Conservation (phyloP, 2,329 filamentous ascomycete species). For the Neophaeococcomyces mojaviensis region DNA sequence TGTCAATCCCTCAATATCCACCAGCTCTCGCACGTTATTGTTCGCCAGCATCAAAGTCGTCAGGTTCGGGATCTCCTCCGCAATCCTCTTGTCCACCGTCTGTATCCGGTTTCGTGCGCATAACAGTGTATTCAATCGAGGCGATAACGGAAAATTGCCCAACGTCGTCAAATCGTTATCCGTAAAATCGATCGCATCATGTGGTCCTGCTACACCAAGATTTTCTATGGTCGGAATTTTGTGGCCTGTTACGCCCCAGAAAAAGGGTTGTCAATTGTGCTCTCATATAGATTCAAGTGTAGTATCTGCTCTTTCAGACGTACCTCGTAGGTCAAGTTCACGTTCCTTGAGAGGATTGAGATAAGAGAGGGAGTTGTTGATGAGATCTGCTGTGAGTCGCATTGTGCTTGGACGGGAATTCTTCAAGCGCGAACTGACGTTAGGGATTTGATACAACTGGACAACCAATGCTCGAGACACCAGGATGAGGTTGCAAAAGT, state of each 20-base stretch:
- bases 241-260: conserved; percentile 66
- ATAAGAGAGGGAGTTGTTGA: conserved; percentile 91
- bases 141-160: conserved; percentile 86
- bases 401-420: conserved; percentile 41
- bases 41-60: conserved; percentile 72
- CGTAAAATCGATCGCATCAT: conserved; percentile 90
- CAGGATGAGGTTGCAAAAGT: no score
- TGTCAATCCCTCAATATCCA: conserved; percentile 75
- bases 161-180: conserved; percentile 92
- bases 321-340: conserved; percentile 98
- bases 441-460: no score
- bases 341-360: conserved; percentile 98
- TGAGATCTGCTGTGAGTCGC: conserved; percentile 93
- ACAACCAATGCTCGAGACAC: no score
- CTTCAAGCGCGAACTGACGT: not conserved
- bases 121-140: conserved; percentile 78
- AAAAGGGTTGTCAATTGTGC: conserved; percentile 78
- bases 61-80: conserved; percentile 71
- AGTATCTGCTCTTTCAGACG: conserved; percentile 87
- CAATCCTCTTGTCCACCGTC: conserved; percentile 68
- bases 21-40: conserved; percentile 76
- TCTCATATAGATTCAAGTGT: conserved; percentile 50
- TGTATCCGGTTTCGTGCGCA: conserved; percentile 82
- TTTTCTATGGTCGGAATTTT: conserved; percentile 98
- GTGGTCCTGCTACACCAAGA: conserved; percentile 87